Evolutionary conservation across 495 filamentous ascomycete species (phyloP), one percentile per base, ranked within the genome.

Genomic region (Penicillium flavigenum): DNA sequence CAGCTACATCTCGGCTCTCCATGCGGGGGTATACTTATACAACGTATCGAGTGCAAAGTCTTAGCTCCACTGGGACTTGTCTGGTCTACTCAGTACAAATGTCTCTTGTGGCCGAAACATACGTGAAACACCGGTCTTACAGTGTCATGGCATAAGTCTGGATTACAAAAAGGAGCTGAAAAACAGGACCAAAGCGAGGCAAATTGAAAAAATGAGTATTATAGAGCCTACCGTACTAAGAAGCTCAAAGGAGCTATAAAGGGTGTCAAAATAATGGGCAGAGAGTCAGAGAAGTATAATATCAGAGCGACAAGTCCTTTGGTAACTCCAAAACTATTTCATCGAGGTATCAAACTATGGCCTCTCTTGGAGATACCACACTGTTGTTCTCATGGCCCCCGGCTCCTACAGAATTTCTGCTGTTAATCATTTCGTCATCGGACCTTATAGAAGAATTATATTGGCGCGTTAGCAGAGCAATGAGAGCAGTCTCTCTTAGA

Each of bases 11-110:
- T 32, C 34, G n/a, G 48, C 34, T 54, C 51, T 36, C 42, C 31
- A 34, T 20, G 26, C 29, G 17, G 14, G 49, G 49, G 22, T 17
- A 51, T 19, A 42, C 22, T 17, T 54, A 36, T 45, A 31, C 8
- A 34, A 34, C 31, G 10, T 34, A 34, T 44, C 52, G 20, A 7
- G 41, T 26, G 17, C 27, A 31, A 46, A 52, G 50, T 42, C 24
- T 52, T 52, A 26, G 50, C 50, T 41, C 24, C 27, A 31, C 8
- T 47, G 4, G 46, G 27, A 20, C n/a, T 47, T 22, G 22, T 19
- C 11, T 45, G 20, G 3, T 46, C 8, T 9, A 47, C 2, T 12
- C 12, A 14, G 31, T 34, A 34, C 11, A 16, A 47, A 14, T 39
- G 32, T 51, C 48, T 51, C 32, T 47, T 47, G n/a, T n/a, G 20